Conservation (phyloP, 2,329 filamentous ascomycete species). For the Zopfia rhizophila region DNA sequence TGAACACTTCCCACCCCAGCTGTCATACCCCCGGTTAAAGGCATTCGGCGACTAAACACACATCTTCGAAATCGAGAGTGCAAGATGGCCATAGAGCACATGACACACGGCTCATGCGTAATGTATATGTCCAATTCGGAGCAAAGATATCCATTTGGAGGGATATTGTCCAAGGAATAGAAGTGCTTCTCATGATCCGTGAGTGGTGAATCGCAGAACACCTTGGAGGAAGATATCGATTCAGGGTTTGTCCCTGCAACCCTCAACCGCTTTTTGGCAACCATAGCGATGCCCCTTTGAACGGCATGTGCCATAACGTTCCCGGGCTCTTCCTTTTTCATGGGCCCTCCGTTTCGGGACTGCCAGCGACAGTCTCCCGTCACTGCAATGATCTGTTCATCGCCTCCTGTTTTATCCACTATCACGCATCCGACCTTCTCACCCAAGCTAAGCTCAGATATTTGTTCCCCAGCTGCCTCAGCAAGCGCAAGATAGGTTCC, state of each 20-base stretch:
- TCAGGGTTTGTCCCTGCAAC: constrained; percentile 44
- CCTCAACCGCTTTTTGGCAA: constrained; percentile 68
- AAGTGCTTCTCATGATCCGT: constrained; percentile 72
- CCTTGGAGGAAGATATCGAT: constrained; percentile 56
- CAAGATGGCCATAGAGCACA: constrained; percentile 96
- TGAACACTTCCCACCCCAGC: constrained; percentile 65
- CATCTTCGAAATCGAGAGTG: constrained; percentile 92
- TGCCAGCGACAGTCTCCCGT: constrained; percentile 81
- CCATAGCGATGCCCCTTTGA: constrained; percentile 83
- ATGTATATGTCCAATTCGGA: constrained; percentile 93
- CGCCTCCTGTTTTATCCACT: constrained; percentile 65
- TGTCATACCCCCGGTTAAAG: constrained; percentile 81
- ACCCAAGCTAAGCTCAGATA: constrained; percentile 68
- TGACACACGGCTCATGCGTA: constrained; percentile 94
- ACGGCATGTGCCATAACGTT: constrained; percentile 84
- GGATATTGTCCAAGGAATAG: constrained; percentile 70
- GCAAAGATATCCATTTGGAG: constrained; percentile 87
- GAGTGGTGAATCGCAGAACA: constrained; percentile 75
- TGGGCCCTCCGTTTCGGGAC: constrained; percentile 42
- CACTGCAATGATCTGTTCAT: constrained; percentile 71
- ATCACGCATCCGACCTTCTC: constrained; percentile 80
- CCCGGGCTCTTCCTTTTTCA: constrained; percentile 58
- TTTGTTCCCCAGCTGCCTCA: constrained; percentile 69
- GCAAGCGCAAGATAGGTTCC: constrained; percentile 76
- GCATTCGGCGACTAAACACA: constrained; percentile 83